These are phyloP conservation scores for Bruguiera sexangula DNA, from an alignment of 345 rosid genomes.

Conservation along the genomic window DNA sequence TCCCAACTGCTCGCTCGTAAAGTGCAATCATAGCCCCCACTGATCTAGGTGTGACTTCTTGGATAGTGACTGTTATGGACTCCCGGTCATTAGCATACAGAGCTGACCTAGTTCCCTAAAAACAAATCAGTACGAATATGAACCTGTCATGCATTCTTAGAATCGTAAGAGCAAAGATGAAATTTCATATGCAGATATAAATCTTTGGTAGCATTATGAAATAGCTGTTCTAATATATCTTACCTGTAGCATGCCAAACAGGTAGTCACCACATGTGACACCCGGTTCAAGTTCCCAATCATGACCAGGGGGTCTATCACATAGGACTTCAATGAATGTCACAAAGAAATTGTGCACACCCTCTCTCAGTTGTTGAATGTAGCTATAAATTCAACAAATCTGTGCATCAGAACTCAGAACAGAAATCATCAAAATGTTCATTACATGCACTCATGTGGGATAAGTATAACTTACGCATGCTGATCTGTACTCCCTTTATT, in stretches of 20 bases:
- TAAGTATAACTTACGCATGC: conserved; percentile 75
- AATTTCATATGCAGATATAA: conserved; percentile 4
- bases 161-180: background rate
- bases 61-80: conserved; percentile 79
- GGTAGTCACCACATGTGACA: conserved; percentile 97
- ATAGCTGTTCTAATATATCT: conserved; percentile 16
- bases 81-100: conserved; percentile 84
- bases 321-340: conserved; percentile 93
- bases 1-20: conserved; percentile 96
- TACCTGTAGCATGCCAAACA: conserved; percentile 99
- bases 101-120: conserved; percentile 97
- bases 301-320: conserved; percentile 98
- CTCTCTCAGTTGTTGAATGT: conserved; percentile 97
- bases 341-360: conserved; percentile 97
- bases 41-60: conserved; percentile 89
- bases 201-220: background rate
- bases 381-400: conserved; percentile 38
- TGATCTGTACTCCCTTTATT: conserved; percentile 99
- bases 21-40: conserved; percentile 90
- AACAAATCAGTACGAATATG: conserved; percentile 11
- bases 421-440: background rate
- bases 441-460: background rate
- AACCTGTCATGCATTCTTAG: background rate
- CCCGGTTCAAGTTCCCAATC: conserved; percentile 99
- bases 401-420: conserved; percentile 1